Evolutionary conservation across 2,329 filamentous ascomycete genomes (phyloP).

Genomic region (Aspergillus terreus): DNA sequence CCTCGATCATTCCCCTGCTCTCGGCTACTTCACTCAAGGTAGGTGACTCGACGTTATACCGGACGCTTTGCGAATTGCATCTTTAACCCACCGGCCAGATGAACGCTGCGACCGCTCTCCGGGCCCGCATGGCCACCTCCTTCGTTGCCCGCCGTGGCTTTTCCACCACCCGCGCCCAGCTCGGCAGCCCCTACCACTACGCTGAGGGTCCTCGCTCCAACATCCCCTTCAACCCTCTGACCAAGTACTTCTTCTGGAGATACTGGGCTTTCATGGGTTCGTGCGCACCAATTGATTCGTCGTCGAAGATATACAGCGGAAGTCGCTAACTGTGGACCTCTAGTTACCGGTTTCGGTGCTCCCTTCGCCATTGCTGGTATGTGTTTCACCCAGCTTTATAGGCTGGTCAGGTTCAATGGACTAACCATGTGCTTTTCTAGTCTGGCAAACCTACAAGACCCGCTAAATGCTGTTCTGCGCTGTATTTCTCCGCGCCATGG

Average conservation of each 20-base stretch:
- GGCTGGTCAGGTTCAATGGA: not conserved
- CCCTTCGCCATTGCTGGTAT: conserved; percentile 64
- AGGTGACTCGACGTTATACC: conserved; percentile 9
- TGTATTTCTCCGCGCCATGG: conserved; percentile 16
- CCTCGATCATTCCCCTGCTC: conserved; percentile 14
- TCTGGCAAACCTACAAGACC: conserved; percentile 67
- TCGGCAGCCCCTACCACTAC: conserved; percentile 95
- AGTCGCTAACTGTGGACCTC: conserved; percentile 35
- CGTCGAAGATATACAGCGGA: not conserved
- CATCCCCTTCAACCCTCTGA: conserved; percentile 94
- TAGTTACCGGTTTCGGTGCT: conserved; percentile 56
- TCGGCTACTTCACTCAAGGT: conserved; percentile 31
- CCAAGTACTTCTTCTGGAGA: conserved; percentile 74
- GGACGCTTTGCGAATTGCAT: conserved; percentile 26
- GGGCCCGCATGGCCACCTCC: conserved; percentile 60
- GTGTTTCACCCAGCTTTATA: conserved; percentile 20
- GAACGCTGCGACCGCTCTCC: conserved; percentile 66
- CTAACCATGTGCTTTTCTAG: conserved; percentile 39
- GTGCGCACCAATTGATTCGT: conserved; percentile 22
- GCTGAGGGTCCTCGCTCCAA: conserved; percentile 92
- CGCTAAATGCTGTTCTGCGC: conserved; percentile 26
- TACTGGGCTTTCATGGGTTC: conserved; percentile 79
- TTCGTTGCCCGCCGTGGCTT: conserved; percentile 86
- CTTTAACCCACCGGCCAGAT: conserved; percentile 59
- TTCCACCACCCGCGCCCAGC: conserved; percentile 80